These are phyloP conservation scores for Aciculosporium take DNA, from an alignment of 2,329 filamentous ascomycete species.

Conservation along the genomic window DNA sequence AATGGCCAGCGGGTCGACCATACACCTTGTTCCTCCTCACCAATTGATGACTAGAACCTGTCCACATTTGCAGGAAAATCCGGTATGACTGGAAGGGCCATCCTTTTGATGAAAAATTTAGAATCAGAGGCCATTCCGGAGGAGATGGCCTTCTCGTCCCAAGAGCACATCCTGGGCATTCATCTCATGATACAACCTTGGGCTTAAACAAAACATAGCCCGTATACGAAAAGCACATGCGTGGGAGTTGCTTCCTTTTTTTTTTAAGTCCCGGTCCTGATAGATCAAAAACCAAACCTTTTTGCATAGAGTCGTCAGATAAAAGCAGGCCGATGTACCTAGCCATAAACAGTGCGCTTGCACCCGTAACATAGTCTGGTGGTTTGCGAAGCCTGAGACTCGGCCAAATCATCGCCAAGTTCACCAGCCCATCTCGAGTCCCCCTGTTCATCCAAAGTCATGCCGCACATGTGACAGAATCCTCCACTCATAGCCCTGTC, in stretches of 20 bases:
- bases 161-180: conserved; percentile 8
- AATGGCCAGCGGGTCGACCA: background rate
- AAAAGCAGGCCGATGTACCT: conserved; percentile 6
- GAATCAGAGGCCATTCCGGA: background rate
- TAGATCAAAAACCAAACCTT: background rate
- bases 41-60: too few species aligned
- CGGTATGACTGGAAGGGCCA: too few species aligned
- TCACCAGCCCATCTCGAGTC: conserved; percentile 50
- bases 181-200: conserved; percentile 1
- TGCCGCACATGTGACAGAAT: conserved; percentile 54
- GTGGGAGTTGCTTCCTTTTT: too few species aligned
- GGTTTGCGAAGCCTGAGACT: conserved; percentile 11
- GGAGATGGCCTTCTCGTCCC: background rate
- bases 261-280: background rate
- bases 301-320: background rate
- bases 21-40: background rate
- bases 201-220: background rate
- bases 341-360: conserved; percentile 46
- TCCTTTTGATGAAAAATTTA: background rate
- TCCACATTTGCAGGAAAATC: background rate
- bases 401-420: conserved; percentile 32
- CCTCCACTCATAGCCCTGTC: conserved; percentile 29
- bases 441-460: conserved; percentile 47
- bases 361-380: conserved; percentile 57
- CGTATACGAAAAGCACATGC: background rate